phyloP scores from a whole-genome alignment of 2,329 filamentous ascomycete species.

The Elsinoe arachidis region DNA sequence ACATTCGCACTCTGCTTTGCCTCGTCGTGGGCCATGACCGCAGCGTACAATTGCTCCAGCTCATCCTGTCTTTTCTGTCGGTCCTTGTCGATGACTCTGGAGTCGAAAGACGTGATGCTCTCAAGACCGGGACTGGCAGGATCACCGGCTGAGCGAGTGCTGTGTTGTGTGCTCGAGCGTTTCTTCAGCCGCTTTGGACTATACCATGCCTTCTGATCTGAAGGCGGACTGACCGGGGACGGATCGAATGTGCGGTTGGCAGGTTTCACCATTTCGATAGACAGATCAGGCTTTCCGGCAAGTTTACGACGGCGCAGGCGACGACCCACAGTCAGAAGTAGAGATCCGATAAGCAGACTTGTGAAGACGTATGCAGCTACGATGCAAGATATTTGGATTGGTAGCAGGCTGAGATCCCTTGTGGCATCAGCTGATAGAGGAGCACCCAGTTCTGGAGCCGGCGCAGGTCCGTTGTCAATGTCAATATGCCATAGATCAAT shows the following conservation, averaged over 20 bases:
- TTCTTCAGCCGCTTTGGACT: constrained; percentile 19
- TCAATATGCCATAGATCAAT: constrained; percentile 31
- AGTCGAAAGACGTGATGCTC: constrained; percentile 65
- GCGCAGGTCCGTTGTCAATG: constrained; percentile 50
- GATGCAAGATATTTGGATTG: constrained; percentile 74
- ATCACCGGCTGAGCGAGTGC: constrained; percentile 33
- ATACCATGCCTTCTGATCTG: constrained; percentile 24
- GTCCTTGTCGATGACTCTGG: constrained; percentile 65
- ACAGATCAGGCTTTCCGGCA: constrained; percentile 42
- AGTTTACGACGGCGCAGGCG: constrained; percentile 35
- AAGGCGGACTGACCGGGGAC: constrained; percentile 26
- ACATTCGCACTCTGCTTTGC: constrained; percentile 30
- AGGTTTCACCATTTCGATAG: constrained; percentile 51
- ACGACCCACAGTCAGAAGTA: constrained; percentile 41
- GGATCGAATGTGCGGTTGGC: constrained; percentile 27
- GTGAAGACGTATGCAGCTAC: constrained; percentile 74
- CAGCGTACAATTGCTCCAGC: constrained; percentile 82
- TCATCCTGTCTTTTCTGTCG: constrained; percentile 67
- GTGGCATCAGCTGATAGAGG: constrained; percentile 50
- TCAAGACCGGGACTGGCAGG: constrained; percentile 37
- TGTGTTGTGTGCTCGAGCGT: constrained; percentile 22
- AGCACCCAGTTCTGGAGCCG: constrained; percentile 52
- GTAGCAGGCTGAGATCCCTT: constrained; percentile 57
- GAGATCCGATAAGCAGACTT: constrained; percentile 62
- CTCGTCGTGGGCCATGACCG: constrained; percentile 81